Evolutionary conservation across 2,329 filamentous ascomycete species (phyloP), one percentile per base, ranked within the genome.

Genomic region (Hypoxylon sp.): DNA sequence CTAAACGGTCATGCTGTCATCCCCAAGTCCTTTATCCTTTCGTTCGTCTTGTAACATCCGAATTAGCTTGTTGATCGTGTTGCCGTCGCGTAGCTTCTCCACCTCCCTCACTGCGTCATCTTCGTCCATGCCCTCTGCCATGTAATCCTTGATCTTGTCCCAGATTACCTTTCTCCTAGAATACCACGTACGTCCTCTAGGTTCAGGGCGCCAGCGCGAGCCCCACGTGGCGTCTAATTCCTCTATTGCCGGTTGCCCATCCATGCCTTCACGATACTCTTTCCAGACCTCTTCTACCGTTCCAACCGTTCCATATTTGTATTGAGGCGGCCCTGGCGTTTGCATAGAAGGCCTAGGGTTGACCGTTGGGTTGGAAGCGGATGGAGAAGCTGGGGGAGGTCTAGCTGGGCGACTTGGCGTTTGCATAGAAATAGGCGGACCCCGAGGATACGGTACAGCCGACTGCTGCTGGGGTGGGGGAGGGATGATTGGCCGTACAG

Each of bases 81-180:
- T 65, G 1, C 67, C 67, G 17, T 68, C 65, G 17, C 70, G 70
- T 37, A 72, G 63, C 36, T 63, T 66, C 56, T 73, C 70, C 0
- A 73, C 68, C 50, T 71, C 68, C 40, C 53, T 58, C 8, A 73
- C 68, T 3, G 70, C 69, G 9, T 64, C 62, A 4, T 70, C 62
- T 53, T 73, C 70, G 29, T 64, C 64, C 57, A 71, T 63, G 3
- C 69, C 69, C 32, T 71, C 69, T 19, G 59, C 58, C 27, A 72
- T 68, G 47, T 65, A 67, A 34, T 71, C 69, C 49, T 69, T 71
- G 29, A 73, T 69, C 55, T 71, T 72, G 44, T 72, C 69, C 67
- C 68, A 69, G 30, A 73, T 70, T n/a, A 71, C 67, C 59, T 73
- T 73, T 38, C 70, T 65, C 34, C 70, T 63, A 25, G 67, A 70